Base-by-base conservation (phyloP, 1,284 basidiomycete species). In the Moesziomyces sp. region DNA sequence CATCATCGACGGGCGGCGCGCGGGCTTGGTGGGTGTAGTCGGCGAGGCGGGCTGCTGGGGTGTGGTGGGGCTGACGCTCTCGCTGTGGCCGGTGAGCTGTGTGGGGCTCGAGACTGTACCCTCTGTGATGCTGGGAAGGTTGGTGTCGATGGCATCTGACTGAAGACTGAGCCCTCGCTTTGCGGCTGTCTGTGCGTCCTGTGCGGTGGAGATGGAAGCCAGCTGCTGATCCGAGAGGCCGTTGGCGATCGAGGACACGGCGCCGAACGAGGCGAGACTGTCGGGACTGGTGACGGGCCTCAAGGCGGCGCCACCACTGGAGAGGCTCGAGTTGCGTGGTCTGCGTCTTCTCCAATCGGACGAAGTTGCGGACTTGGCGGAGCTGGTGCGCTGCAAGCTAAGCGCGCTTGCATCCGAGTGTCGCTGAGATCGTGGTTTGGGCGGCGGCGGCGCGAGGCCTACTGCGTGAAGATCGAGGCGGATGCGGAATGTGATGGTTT, bases 391-490 rank as follows among this genome's bases (percentile, higher is more conserved):
- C 18, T 59, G 58, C 19, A 69, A 49, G 33, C 38, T 48, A 5
- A 33, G 43, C 9, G 42, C 40, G 9, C 42, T 47, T 0, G 52
- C 16, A 14, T 73, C 70, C 26, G 48, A 24, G 33, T 49, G 51
- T 18, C 64, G 70, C 18, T 63, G 58, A 0, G 52, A 51, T 13
- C 58, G 52, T 6, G 66, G 43, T 44, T 52, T 63, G 35, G 74
- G 74, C 35, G 67, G 78, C 14, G 58, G 58, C 6, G 70, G 65
- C 24, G 80, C 80, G 0, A 81, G 62, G 5, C 61, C 62, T 16
- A 79, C 75, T 14, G 48, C 52, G 52, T 82, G 79, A 21, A 82
- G 51, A 47, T 82, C 80, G 26, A 82, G 67, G 14, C 80, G 70
- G 18, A 82, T 70, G 19, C 30, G 58, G 46, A 80, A 81, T 16